Evolutionary conservation across 148 eudicot genomes (phyloP), one percentile per base, ranked within the genome.

Genomic region (Camellia sinensis): DNA sequence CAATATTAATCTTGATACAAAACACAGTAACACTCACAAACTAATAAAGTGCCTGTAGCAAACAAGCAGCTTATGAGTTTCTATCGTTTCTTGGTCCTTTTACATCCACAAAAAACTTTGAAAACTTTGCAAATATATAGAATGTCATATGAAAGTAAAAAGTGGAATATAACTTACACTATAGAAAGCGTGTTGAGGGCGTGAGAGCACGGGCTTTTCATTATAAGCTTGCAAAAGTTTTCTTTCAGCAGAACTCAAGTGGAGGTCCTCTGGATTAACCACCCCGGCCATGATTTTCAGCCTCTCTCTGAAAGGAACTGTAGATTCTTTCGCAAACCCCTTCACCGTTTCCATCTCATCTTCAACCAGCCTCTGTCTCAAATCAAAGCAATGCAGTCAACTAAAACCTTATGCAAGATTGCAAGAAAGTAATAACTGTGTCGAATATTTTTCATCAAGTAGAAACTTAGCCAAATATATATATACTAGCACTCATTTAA

Each of bases 141-240:
- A 57, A 13, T 57, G 40, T 29, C 29, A 62, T 6, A 64, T 21
- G 67, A 7, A 64, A 22, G 67, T 40, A 29, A 29, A 37, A 66
- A 40, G 45, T 40, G 4, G 18, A 66, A 45, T 37, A 40, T 5
- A 66, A 5, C 80, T 45, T 82, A 92, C 98, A 87, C 83, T 84
- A 82, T 89, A 91, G 78, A 95, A 95, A 59, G 84, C 87, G 75
- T 95, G 98, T 59, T 95, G 98, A 40, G 98, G 97, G n/a, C 98
- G 90, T 29, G 97, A 90, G 62, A 95, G 91, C 14, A 95, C 97
- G 4, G 97, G 98, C 81, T 95, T 95, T 53, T 93, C 93, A 76
- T 90, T 92, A 44, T 95, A 95, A 50, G 98, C 95, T 62, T 88
- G 89, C 43, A 95, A 79, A 74, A 95, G 97, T 86, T 91, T 92